phyloP scores from a whole-genome alignment of 1,139 yeast species.

The Pneumocystis wakefieldiae region DNA sequence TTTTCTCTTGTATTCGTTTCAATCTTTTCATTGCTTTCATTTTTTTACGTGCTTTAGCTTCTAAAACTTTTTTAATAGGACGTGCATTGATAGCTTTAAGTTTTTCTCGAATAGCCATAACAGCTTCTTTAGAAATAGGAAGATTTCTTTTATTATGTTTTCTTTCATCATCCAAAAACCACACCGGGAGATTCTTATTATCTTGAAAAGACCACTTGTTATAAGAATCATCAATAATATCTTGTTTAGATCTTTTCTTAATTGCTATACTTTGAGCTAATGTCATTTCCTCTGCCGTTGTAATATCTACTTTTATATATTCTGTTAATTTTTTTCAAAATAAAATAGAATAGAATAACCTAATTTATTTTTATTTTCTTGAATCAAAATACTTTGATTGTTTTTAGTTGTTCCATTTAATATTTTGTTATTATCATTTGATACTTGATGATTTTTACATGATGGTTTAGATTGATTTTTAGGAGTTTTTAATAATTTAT shows the following conservation, averaged over 20 bases:
- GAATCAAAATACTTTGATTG: not conserved
- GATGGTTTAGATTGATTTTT: not conserved
- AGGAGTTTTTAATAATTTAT: not conserved
- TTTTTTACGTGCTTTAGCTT: conserved; percentile 93
- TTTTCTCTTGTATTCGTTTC: conserved; percentile 85
- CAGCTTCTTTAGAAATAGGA: conserved; percentile 95
- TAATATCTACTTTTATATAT: conserved; percentile 48
- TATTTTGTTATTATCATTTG: not conserved
- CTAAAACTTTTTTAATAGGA: conserved; percentile 93
- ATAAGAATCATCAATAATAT: conserved; percentile 77
- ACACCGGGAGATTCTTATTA: conserved; percentile 75
- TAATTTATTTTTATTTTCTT: not conserved
- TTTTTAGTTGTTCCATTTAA: not conserved
- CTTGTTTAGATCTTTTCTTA: conserved; percentile 41
- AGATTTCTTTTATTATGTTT: conserved; percentile 69
- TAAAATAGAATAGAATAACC: not conserved
- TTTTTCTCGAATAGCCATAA: conserved; percentile 78
- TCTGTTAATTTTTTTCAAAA: not conserved
- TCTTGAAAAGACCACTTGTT: conserved; percentile 87
- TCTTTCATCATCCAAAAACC: conserved; percentile 91
- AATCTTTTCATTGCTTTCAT: conserved; percentile 80
- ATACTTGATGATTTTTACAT: not conserved
- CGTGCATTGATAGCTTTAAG: conserved; percentile 84
- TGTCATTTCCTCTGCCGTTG: conserved; percentile 95
- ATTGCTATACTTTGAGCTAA: conserved; percentile 89